Base-by-base conservation (phyloP, 495 filamentous ascomycete species). In the Bacidia gigantensis region DNA sequence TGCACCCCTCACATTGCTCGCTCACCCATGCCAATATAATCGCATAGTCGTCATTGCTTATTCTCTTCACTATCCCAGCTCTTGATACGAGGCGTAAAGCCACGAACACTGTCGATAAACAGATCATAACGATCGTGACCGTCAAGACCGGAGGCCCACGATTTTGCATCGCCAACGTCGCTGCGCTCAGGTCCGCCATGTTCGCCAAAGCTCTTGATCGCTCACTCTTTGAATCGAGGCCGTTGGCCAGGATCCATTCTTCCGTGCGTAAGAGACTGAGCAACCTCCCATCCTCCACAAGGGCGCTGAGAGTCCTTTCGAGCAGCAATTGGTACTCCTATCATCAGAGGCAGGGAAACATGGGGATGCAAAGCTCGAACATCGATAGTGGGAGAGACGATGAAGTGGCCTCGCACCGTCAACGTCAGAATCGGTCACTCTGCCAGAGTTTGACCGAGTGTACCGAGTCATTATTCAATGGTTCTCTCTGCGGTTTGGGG, bases 21-120 rank as follows among this genome's bases (percentile, higher is more conserved):
- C 70, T 57, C 70, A 87, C 74, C 89, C 86, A 95, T 56, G 89
- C 87, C 52, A 87, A 40, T 21, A 88, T 62, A 55, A 97, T 94
- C 58, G 86, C 75, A 68, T 86, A 87, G 67, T 97, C 90, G 64
- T 95, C 87, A 63, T 72, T 71, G 25, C 72, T 74, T 12, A 89
- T 65, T 51, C 69, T 77, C 55, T 76, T 78, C 44, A 93, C 80
- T 32, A 97, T 81, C 26, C 76, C 79, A 43, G 79, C 71, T 22
- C 88, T 77, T 35, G 84, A 87, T 25, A 86, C 58, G 50, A 93
- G 72, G 21, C 88, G 77, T 2, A 85, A 72, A 23, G 71, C 71
- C 50, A 93, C 86, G 60, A 92, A 87, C 23, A 83, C 59, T 46
- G 77, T 79, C 17, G 86, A 77, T 47, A 84, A 62, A 22, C 72